Base-by-base conservation (phyloP, 345 rosid species). In the Eucalyptus regnans region DNA sequence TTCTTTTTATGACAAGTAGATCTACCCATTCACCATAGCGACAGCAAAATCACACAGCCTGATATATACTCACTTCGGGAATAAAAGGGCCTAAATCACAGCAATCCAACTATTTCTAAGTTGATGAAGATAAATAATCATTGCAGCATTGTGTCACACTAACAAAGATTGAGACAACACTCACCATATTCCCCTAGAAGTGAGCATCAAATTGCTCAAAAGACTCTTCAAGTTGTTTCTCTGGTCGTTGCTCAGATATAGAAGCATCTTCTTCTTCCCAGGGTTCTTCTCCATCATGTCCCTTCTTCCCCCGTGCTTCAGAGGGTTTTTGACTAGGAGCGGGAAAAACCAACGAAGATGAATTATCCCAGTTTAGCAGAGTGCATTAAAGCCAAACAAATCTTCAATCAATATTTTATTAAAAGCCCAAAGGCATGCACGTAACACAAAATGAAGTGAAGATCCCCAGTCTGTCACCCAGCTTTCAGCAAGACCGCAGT, bases 201-300 rank as follows among this genome's bases (percentile, higher is more conserved):
- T 92, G 94, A 87, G 86, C 90, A 90, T 96, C 99, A 90, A 89
- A 83, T 87, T 92, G 95, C 79, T 92, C 95, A 33, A 91, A 89
- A 79, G 87, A 87, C 88, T 95, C 98, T 86, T 95, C 99, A 29
- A 89, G 23, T 33, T 87, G 97, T 89, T 94, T 96, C 91, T 94
- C 98, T 7, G 90, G 89, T 64, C 90, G 94, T 89, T 94, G 96
- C 94, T 97, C 97, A 4, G 98, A 92, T 51, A 94, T 92, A 31
- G 95, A 95, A 90, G 94, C 92, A 91, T 96, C 99, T 87, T 96
- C 97, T 93, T 97, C 99, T 89, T 96, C 98, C 89, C 89, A 91
- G 33, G 93, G 92, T 89, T 94, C 96, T 92, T 95, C 97, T 87
- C 91, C 96, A 88, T 96, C 99, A 89, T 93, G 94, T 79, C 96